A percentile compares a stretch with the other conserved stretches of the same genome.
Evolutionary conservation across 306 rosid species (phyloP).

Genomic region (Quercus glauca): DNA sequence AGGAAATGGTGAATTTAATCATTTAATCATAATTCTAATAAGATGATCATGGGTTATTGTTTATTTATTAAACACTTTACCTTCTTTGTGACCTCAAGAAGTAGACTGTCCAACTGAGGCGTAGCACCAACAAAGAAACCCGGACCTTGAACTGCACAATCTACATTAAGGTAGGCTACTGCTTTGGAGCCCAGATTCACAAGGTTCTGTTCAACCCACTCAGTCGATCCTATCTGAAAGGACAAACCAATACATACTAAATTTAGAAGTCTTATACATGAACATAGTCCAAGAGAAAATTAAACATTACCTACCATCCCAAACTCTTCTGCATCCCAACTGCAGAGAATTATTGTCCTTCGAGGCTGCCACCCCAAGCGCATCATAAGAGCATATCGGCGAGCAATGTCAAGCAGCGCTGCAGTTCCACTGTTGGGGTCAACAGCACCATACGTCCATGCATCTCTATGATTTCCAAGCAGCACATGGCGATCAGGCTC

Average conservation of each 20-base stretch:
- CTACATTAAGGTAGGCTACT: constrained; percentile 91
- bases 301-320: constrained; percentile 36
- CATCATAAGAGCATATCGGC: constrained; percentile 62
- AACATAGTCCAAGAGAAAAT: constrained; percentile 1
- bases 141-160: constrained; percentile 93
- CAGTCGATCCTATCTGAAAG: constrained; percentile 89
- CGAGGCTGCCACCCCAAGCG: constrained; percentile 72
- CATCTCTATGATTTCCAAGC: constrained; percentile 97
- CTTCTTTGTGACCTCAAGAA: constrained; percentile 71
- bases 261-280: constrained; percentile 21
- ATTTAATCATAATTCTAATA: no score
- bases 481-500: constrained; percentile 92
- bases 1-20: no score
- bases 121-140: constrained; percentile 82
- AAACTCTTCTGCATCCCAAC: constrained; percentile 52
- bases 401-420: constrained; percentile 84
- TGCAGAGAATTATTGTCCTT: constrained; percentile 53
- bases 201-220: constrained; percentile 97
- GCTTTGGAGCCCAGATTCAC: constrained; percentile 74
- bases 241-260: constrained; percentile 16
- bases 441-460: constrained; percentile 96
- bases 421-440: constrained; percentile 99
- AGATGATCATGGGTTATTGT: neutral
- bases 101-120: constrained; percentile 88
- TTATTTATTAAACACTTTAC: constrained; percentile 26